Evolutionary conservation across 495 filamentous ascomycete genomes (phyloP), one percentile per base, ranked within the genome.

Genomic region (Hypomontagnella monticulosa): DNA sequence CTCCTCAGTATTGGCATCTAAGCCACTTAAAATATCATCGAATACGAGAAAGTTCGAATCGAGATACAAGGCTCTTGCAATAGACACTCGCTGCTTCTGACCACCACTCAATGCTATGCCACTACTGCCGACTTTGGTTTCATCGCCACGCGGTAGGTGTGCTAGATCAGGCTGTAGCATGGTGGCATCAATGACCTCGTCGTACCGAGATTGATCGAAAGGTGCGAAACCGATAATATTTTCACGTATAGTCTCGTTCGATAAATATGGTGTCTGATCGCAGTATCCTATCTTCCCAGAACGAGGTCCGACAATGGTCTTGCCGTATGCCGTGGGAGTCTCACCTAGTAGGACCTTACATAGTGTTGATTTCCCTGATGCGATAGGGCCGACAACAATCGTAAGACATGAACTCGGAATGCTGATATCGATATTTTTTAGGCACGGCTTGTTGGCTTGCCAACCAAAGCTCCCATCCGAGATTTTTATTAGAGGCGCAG

Each of bases 91-190:
- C 63, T 91, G 88, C 62, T 84, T 85, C 66, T 91, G 88, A 0
- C 88, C 89, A 4, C 87, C 87, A 69, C 84, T 87, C 12, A 92
- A 76, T 2, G 80, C 78, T 50, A 88, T 80, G 1, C 88, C 89
- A 56, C 85, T 85, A 73, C 82, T 87, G 8, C 88, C 89, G 57
- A 88, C 81, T 3, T 79, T 67, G 5, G 87, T 89, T 33, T 81
- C 71, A 63, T 91, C 86, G 0, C 84, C 86, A 10, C 78, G 71
- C 4, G 85, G 82, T 18, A 90, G 66, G 20, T 72, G 58, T 12
- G 63, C 72, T 41, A 90, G 71, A 69, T 90, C 88, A 43, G 80
- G 75, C 4, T 78, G 77, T 14, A 92, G 74, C 46, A 83, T 80
- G 67, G 88, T 90, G 15, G 84, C 87, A 14, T 83, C 75, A 15